Evolutionary conservation across 345 rosid species (phyloP).

Genomic region (Citropsis articulata): DNA sequence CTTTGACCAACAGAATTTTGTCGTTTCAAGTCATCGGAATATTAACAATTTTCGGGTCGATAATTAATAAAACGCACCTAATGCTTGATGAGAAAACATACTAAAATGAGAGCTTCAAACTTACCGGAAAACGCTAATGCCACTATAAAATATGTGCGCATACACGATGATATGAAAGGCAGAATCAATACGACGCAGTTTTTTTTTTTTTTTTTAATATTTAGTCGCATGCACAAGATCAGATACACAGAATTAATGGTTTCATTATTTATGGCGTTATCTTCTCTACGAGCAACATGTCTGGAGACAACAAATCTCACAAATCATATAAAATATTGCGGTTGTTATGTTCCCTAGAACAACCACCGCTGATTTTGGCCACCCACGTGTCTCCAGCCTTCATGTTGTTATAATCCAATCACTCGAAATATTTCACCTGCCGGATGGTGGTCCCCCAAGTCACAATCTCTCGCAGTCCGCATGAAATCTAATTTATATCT

Average conservation of each 20-base stretch:
- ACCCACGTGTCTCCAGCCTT: not conserved
- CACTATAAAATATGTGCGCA: not conserved
- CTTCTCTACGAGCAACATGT: not conserved
- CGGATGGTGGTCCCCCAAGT: not conserved
- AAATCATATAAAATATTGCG: not conserved
- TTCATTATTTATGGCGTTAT: not conserved
- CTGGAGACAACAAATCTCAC: not conserved
- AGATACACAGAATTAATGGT: not conserved
- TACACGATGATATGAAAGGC: no score
- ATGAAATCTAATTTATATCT: no score
- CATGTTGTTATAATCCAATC: not conserved
- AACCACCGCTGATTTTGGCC: conserved; percentile 7
- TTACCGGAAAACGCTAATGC: not conserved
- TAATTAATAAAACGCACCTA: no score
- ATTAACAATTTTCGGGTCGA: no score
- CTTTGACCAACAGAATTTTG: not conserved
- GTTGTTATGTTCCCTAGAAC: not conserved
- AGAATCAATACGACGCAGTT: no score
- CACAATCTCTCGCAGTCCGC: not conserved
- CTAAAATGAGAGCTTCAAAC: not conserved
- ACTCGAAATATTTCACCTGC: not conserved
- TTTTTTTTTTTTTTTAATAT: not conserved
- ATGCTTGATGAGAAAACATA: not conserved
- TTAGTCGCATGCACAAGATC: conserved; percentile 1
- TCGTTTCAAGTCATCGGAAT: not conserved